Evolutionary conservation across 768 basidiomycete genomes (phyloP).

Genomic region (Boletellus emodensis): DNA sequence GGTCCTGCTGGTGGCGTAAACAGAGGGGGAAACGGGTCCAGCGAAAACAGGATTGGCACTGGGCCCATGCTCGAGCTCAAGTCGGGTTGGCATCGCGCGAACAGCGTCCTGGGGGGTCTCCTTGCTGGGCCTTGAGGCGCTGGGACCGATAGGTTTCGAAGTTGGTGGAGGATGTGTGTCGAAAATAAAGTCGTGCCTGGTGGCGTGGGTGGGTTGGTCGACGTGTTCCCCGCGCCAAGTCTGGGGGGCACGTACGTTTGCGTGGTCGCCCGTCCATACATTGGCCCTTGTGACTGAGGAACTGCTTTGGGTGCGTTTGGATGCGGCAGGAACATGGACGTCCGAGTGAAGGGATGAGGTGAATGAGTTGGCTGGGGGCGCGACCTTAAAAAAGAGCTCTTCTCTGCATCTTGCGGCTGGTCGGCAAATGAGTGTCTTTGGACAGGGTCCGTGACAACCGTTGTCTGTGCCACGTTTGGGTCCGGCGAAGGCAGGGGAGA

Average conservation of each 20-base stretch:
- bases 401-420: constrained; percentile 6
- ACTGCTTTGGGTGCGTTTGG: constrained; percentile 48
- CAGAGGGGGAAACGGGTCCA: constrained; percentile 44
- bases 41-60: constrained; percentile 56
- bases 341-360: constrained; percentile 30
- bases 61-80: constrained; percentile 48
- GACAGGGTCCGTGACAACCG: constrained; percentile 17
- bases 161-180: constrained; percentile 23
- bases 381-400: constrained; percentile 24
- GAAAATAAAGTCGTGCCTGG: constrained; percentile 31
- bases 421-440: constrained; percentile 1
- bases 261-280: constrained; percentile 46
- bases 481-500: constrained; percentile 4
- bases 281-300: constrained; percentile 41
- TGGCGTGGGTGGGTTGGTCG: constrained; percentile 1
- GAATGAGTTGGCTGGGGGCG: constrained; percentile 19
- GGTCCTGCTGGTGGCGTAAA: constrained; percentile 3
- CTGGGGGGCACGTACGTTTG: constrained; percentile 17
- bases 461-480: constrained; percentile 7
- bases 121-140: constrained; percentile 21
- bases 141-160: constrained; percentile 15
- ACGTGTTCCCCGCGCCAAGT: constrained; percentile 4
- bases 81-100: constrained; percentile 53
- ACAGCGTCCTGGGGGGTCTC: constrained; percentile 45
- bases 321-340: constrained; percentile 49